These are phyloP conservation scores for Phytopythium aichiense DNA, from an alignment of 352 stramenopile genomes.

Conservation along the genomic window DNA sequence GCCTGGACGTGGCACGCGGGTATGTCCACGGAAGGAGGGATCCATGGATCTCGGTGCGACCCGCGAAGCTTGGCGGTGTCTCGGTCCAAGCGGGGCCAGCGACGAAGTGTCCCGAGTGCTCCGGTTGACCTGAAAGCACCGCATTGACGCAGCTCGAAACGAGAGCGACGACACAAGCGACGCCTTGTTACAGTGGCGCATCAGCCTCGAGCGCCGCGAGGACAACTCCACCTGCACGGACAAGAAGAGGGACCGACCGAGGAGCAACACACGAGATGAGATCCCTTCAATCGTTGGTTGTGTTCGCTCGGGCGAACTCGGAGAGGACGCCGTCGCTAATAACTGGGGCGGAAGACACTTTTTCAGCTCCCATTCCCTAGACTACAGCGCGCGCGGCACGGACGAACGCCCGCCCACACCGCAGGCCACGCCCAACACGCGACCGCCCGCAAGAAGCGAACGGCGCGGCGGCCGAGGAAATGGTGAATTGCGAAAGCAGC, in stretches of 20 bases:
- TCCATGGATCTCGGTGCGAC: too few relatives aligned
- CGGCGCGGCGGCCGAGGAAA: neutral
- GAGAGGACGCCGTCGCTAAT: neutral
- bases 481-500: slow-evolving; percentile 7
- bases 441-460: neutral
- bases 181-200: too few relatives aligned
- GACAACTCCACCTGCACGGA: too few relatives aligned
- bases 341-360: slow-evolving; percentile 5
- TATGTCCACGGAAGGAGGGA: too few relatives aligned
- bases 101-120: too few relatives aligned
- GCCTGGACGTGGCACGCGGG: too few relatives aligned
- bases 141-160: too few relatives aligned
- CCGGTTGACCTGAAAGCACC: too few relatives aligned
- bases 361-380: slow-evolving; percentile 9
- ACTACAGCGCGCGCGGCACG: neutral
- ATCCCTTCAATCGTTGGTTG: slow-evolving; percentile 7
- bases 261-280: neutral
- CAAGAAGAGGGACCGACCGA: neutral
- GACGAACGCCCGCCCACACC: neutral
- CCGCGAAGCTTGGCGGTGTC: too few relatives aligned
- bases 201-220: too few relatives aligned
- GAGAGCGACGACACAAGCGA: too few relatives aligned
- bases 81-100: too few relatives aligned
- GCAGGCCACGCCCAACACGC: neutral
- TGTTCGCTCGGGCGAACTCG: neutral